Conservation (phyloP, 225 moss, liverwort and hornwort genomes). For the Sphagnum tenellum region DNA sequence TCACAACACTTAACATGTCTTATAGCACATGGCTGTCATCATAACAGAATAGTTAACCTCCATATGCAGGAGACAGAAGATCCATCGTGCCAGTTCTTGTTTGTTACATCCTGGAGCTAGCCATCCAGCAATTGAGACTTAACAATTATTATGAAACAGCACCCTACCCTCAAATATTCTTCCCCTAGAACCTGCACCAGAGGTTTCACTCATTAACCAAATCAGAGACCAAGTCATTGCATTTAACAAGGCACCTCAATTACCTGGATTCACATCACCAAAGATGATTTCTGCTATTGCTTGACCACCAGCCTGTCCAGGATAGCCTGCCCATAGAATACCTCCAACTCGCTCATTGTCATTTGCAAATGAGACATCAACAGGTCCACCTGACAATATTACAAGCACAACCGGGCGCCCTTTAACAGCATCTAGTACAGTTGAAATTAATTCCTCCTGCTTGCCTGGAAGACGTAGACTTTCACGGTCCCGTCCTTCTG, state of each 20-base stretch:
- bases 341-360: slow-evolving; percentile 41
- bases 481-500: slow-evolving; percentile 46
- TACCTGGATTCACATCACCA: slow-evolving; percentile 66
- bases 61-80: too few species aligned
- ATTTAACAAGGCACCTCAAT: neutral
- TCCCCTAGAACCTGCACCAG: too few species aligned
- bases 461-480: slow-evolving; percentile 61
- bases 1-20: too few species aligned
- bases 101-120: too few species aligned
- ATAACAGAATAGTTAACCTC: too few species aligned
- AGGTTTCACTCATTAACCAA: too few species aligned
- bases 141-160: too few species aligned
- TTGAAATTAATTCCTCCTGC: slow-evolving; percentile 50
- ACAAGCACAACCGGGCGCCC: slow-evolving; percentile 66
- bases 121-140: too few species aligned
- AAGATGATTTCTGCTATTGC: slow-evolving; percentile 70
- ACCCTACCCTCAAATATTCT: too few species aligned
- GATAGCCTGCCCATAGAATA: slow-evolving; percentile 84
- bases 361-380: slow-evolving; percentile 61
- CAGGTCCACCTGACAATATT: slow-evolving; percentile 63
- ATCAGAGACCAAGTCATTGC: too few species aligned
- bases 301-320: slow-evolving; percentile 74
- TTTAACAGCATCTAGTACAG: slow-evolving; percentile 35
- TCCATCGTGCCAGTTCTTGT: too few species aligned
- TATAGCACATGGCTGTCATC: too few species aligned